Percentiles rank a stretch among this genome's conserved stretches.
These are phyloP conservation scores for Oryza rufipogon DNA, from an alignment of 176 grass and related monocot species.

Conservation along the genomic window DNA sequence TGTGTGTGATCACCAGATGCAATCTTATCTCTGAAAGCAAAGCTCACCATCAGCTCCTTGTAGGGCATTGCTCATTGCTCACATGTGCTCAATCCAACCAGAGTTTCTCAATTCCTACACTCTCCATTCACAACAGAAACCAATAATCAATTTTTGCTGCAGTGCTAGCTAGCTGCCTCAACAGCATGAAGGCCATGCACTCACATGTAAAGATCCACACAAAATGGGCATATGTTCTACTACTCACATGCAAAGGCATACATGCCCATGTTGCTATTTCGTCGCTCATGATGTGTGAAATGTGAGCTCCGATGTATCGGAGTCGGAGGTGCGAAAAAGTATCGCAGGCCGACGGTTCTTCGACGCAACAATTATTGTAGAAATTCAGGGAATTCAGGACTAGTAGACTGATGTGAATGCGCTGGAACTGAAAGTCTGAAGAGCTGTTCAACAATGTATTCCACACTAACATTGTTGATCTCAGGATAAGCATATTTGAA, in stretches of 20 bases:
- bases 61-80: conserved; percentile 35
- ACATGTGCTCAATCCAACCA: conserved; percentile 50
- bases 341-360: neutral
- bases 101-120: neutral
- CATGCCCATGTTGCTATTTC: conserved; percentile 43
- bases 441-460: neutral
- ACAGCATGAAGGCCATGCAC: conserved; percentile 29
- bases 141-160: conserved; percentile 31
- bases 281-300: conserved; percentile 11
- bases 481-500: neutral
- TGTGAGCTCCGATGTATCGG: neutral
- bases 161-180: conserved; percentile 18
- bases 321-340: neutral
- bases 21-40: conserved; percentile 52
- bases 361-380: conserved; percentile 7
- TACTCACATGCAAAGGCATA: conserved; percentile 50
- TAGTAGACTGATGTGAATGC: neutral
- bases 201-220: conserved; percentile 53
- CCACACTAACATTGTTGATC: neutral
- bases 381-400: neutral
- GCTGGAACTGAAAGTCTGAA: neutral
- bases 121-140: conserved; percentile 3
- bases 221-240: conserved; percentile 34
- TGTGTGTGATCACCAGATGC: conserved; percentile 44
- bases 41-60: conserved; percentile 38